phyloP scores from a whole-genome alignment of 441 rosid genomes.

The Metrosideros polymorpha region DNA sequence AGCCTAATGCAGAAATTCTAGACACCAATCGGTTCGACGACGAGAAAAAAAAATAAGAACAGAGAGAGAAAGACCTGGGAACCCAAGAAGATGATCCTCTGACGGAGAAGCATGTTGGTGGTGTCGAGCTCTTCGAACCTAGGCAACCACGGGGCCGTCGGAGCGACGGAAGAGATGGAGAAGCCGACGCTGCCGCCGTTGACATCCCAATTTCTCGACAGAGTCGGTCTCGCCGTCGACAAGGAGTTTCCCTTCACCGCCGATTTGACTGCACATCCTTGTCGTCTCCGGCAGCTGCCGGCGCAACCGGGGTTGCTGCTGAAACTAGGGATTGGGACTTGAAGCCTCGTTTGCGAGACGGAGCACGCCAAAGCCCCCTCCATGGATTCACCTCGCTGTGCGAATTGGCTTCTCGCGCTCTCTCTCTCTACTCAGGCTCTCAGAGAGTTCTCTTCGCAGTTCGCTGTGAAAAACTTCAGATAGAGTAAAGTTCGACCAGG shows the following conservation, averaged over 20 bases:
- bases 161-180: slow-evolving; percentile 13
- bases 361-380: background rate
- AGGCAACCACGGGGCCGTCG: slow-evolving; percentile 49
- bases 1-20: background rate
- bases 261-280: slow-evolving; percentile 19
- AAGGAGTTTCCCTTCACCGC: slow-evolving; percentile 21
- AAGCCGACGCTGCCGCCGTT: background rate
- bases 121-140: slow-evolving; percentile 77
- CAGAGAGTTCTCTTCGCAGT: background rate
- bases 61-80: slow-evolving; percentile 41
- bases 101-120: slow-evolving; percentile 89
- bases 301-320: background rate
- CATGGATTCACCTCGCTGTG: background rate
- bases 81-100: slow-evolving; percentile 75
- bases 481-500: background rate
- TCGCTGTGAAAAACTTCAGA: background rate
- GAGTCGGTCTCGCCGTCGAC: slow-evolving; percentile 18
- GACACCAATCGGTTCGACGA: background rate
- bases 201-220: slow-evolving; percentile 68
- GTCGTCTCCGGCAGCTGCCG: slow-evolving; percentile 9
- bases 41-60: background rate
- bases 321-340: background rate
- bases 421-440: background rate
- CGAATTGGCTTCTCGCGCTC: background rate
- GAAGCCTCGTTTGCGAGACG: background rate